Evolutionary conservation across 2,329 filamentous ascomycete species (phyloP), one percentile per base, ranked within the genome.

Genomic region (Pestalotiopsis fici): DNA sequence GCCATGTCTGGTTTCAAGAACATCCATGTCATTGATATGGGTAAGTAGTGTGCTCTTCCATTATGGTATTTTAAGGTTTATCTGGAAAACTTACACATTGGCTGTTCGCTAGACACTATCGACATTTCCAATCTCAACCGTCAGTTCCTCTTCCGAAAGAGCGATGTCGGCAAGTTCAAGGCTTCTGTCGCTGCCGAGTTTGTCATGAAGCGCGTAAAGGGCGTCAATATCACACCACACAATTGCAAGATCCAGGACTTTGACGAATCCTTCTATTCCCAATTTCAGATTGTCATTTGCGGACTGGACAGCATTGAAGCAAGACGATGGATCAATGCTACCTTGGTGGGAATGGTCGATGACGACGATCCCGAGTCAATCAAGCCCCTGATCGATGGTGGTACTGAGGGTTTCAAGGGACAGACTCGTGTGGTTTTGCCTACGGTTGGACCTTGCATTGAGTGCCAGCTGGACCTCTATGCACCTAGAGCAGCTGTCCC

Each of bases 21-120:
- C 75, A 98, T 99, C 72, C 94, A 99, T 83, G 96, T 99, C 68
- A 98, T 99, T 74, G 96, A 99, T 82, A 99, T 99, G 96, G 93
- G 92, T 92, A 81, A 18, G 67, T 27, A 5, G 7, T 5, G 31
- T 43, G 18, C 11, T 4, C 3, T 12, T 18, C n/a, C 15, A n/a
- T 7, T n/a, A 9, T 12, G 11, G n/a, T 27, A 5, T 57, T 50
- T 50, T 21, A 23, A 3, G 18, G 43, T 12, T 50, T 50, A 7
- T n/a, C n/a, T 12, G 15, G 21, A 23, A 21, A 50, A 6, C 43
- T 50, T n/a, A 50, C 43, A 27, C 13, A 23, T 15, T 3, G 23
- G 9, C 18, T 57, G 25, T 60, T 37, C 9, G 28, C 72, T 69
- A 94, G 94, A 99, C 80, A 99, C 95, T 1, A 99, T 99, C 79